A percentile compares a stretch with the other conserved stretches of the same genome.
These are phyloP conservation scores for Stropharia rugosoannulata DNA, from an alignment of 768 basidiomycete species.

Conservation along the genomic window DNA sequence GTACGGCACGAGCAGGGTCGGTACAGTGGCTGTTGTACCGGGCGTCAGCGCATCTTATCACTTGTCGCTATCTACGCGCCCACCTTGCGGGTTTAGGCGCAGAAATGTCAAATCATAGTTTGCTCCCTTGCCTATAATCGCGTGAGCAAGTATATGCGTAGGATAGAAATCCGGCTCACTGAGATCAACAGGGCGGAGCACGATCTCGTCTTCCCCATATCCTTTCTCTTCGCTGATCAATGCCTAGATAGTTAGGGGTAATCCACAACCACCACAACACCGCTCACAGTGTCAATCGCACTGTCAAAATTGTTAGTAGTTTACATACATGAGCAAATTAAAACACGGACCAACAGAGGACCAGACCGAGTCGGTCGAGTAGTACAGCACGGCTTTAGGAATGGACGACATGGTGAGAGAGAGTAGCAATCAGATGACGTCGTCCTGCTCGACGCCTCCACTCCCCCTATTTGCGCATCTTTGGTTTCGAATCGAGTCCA, in stretches of 20 bases:
- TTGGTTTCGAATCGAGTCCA: conserved; percentile 5
- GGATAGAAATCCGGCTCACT: conserved; percentile 30
- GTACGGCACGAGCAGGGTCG: conserved; percentile 83
- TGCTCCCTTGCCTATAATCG: conserved; percentile 63
- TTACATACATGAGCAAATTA: neutral
- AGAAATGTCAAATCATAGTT: conserved; percentile 76
- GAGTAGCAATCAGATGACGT: conserved; percentile 18
- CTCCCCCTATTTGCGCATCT: conserved; percentile 16
- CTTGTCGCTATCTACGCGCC: conserved; percentile 6
- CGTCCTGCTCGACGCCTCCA: neutral
- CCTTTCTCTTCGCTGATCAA: conserved; percentile 70
- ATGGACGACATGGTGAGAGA: conserved; percentile 26
- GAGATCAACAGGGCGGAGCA: conserved; percentile 69
- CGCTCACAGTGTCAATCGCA: conserved; percentile 56
- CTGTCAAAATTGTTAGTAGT: conserved; percentile 27
- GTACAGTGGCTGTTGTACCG: conserved; percentile 60
- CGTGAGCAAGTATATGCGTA: neutral
- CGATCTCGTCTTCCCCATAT: conserved; percentile 75
- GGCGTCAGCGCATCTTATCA: neutral
- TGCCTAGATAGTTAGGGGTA: neutral
- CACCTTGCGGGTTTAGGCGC: conserved; percentile 77
- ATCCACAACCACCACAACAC: neutral
- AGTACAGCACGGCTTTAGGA: conserved; percentile 84
- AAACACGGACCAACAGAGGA: conserved; percentile 54
- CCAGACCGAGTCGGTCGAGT: conserved; percentile 60